Evolutionary conservation across 78 protist genomes (phyloP).

Genomic region (Pigoraptor vietnamica): DNA sequence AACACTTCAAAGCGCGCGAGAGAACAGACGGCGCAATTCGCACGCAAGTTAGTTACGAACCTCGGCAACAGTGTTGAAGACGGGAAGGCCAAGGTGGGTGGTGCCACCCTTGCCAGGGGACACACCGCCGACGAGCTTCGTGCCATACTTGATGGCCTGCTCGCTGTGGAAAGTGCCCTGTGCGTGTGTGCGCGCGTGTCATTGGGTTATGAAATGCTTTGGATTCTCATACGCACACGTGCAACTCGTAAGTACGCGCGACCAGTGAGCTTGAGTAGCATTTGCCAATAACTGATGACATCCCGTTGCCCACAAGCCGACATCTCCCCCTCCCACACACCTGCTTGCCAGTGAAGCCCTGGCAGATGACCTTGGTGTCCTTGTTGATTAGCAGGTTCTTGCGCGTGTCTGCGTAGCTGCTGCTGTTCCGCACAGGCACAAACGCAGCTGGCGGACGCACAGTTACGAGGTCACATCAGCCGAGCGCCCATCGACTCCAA

Average conservation of each 20-base stretch:
- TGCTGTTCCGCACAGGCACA: neutral
- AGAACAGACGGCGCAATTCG: too few relatives aligned
- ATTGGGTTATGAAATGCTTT: neutral
- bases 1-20: too few relatives aligned
- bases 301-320: too few relatives aligned
- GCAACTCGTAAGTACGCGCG: too few relatives aligned
- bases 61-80: constrained; percentile 85
- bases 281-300: too few relatives aligned
- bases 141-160: constrained; percentile 95
- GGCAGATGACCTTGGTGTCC: constrained; percentile 96
- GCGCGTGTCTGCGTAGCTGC: constrained; percentile 4
- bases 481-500: too few relatives aligned
- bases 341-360: constrained; percentile 97
- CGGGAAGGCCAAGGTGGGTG: constrained; percentile 85
- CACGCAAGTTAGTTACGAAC: constrained; percentile 6
- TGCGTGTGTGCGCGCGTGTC: neutral
- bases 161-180: constrained; percentile 94
- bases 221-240: too few relatives aligned
- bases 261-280: too few relatives aligned
- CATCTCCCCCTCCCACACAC: too few relatives aligned
- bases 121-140: constrained; percentile 97
- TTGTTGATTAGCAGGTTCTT: constrained; percentile 48
- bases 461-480: too few relatives aligned
- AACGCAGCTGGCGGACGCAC: neutral
- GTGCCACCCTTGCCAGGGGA: constrained; percentile 92